These are phyloP conservation scores for Lippia alba DNA, from an alignment of 305 asterid species.

Conservation along the genomic window DNA sequence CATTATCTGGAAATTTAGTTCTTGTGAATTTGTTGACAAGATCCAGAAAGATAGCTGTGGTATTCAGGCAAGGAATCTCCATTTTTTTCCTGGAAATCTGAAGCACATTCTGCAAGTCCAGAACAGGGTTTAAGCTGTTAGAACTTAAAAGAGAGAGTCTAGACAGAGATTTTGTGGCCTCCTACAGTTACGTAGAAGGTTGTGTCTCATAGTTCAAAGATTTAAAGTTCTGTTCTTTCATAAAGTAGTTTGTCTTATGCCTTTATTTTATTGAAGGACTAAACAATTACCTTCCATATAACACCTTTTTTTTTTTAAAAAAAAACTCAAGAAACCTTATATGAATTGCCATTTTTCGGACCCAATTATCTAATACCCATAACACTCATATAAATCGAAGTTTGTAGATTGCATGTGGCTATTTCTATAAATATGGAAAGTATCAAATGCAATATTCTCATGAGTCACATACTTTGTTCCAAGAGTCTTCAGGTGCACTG, in stretches of 20 bases:
- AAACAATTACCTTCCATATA: constrained; percentile 9
- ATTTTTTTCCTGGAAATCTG: constrained; percentile 14
- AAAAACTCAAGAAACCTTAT: not conserved
- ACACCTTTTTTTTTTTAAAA: not conserved
- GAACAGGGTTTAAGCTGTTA: constrained; percentile 12
- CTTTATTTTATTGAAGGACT: constrained; percentile 1
- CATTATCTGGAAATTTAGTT: not conserved
- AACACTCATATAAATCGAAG: too few species aligned
- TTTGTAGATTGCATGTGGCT: not conserved
- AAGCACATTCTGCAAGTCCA: constrained; percentile 13
- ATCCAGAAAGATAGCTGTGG: not conserved
- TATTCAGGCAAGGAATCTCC: constrained; percentile 11
- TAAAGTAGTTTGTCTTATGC: constrained; percentile 2
- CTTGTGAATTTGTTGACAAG: not conserved
- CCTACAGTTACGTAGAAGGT: constrained; percentile 13
- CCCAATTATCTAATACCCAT: not conserved
- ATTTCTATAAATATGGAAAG: constrained; percentile 6
- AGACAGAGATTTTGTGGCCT: constrained; percentile 15
- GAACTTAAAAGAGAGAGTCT: not conserved
- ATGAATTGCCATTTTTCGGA: constrained; percentile 17
- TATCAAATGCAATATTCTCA: constrained; percentile 1
- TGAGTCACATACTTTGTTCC: constrained; percentile 13
- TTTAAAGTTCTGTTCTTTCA: constrained; percentile 13
- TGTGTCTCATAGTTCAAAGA: constrained; percentile 5
- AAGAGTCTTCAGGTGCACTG: constrained; percentile 6